Evolutionary conservation across 75 land plant species (phyloP).

Genomic region (Pinus albicaulis): DNA sequence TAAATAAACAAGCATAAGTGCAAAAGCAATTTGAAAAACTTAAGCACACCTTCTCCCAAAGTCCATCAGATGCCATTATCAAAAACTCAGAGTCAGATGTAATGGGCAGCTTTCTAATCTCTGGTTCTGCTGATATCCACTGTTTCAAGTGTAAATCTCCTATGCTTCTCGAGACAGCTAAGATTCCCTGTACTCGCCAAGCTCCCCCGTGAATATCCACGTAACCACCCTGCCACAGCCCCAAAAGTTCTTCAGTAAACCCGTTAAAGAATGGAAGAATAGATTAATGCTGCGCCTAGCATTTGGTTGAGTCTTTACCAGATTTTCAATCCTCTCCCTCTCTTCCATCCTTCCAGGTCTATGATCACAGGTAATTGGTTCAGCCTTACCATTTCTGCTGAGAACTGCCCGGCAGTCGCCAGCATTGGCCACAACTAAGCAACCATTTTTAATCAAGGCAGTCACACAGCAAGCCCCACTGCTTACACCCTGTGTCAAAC

Average conservation of each 20-base stretch:
- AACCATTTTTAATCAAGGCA: slow-evolving; percentile 44
- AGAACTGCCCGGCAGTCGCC: slow-evolving; percentile 76
- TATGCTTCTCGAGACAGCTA: slow-evolving; percentile 68
- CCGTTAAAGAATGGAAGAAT: background rate
- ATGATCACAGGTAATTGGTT: slow-evolving; percentile 57
- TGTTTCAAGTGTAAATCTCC: slow-evolving; percentile 63
- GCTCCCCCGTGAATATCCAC: slow-evolving; percentile 45
- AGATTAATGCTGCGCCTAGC: background rate
- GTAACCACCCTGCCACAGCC: slow-evolving; percentile 55
- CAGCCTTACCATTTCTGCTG: slow-evolving; percentile 56
- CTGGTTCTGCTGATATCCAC: slow-evolving; percentile 70
- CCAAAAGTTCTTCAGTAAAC: background rate
- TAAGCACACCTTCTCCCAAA: slow-evolving; percentile 62
- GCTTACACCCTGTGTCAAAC: slow-evolving; percentile 25
- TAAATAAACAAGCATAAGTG: no score
- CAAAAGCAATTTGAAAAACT: no score
- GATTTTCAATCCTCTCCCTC: slow-evolving; percentile 42
- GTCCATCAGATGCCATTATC: slow-evolving; percentile 77
- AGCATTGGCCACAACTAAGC: slow-evolving; percentile 58
- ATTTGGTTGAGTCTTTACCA: slow-evolving; percentile 26
- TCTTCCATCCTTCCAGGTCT: slow-evolving; percentile 50
- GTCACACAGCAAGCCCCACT: slow-evolving; percentile 74
- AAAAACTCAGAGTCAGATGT: slow-evolving; percentile 60
- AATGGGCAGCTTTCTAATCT: slow-evolving; percentile 23
- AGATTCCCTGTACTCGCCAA: slow-evolving; percentile 76